Conservation (phyloP, 495 filamentous ascomycete species). For the Elasticomyces elasticus region DNA sequence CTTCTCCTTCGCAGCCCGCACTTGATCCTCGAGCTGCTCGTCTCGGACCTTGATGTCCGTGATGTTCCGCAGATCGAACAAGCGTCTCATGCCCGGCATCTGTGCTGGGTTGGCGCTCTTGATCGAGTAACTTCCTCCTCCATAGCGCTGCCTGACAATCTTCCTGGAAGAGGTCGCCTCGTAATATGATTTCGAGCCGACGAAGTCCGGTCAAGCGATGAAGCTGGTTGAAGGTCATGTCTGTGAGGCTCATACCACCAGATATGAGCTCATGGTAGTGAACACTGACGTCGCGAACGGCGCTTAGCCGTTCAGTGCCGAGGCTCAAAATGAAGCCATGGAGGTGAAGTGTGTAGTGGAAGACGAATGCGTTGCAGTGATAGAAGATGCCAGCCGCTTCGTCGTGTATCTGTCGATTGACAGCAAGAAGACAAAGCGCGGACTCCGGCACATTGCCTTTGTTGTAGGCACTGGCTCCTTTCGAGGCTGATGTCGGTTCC, state of each 20-base stretch:
- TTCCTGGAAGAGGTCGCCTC: not conserved
- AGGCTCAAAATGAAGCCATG: conserved; percentile 10
- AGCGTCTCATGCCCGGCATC: conserved; percentile 10
- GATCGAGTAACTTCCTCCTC: not conserved
- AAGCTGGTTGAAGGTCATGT: conserved; percentile 5
- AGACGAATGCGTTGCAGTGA: conserved; percentile 5
- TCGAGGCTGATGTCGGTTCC: conserved; percentile 1
- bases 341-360: conserved; percentile 11
- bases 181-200: conserved; percentile 2
- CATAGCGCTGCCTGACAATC: not conserved
- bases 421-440: conserved; percentile 7
- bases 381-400: conserved; percentile 17
- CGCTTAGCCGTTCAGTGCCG: not conserved
- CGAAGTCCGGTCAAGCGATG: conserved; percentile 5
- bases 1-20: not conserved
- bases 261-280: conserved; percentile 6
- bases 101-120: conserved; percentile 1
- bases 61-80: conserved; percentile 8
- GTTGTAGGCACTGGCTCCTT: not conserved
- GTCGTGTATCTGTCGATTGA: conserved; percentile 15
- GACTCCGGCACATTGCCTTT: not conserved
- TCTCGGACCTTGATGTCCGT: conserved; percentile 7
- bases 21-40: not conserved
- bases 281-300: conserved; percentile 12
- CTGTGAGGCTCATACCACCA: conserved; percentile 9